Evolutionary conservation across 2,329 filamentous ascomycete species (phyloP).

Genomic region (Beauveria caledonica): DNA sequence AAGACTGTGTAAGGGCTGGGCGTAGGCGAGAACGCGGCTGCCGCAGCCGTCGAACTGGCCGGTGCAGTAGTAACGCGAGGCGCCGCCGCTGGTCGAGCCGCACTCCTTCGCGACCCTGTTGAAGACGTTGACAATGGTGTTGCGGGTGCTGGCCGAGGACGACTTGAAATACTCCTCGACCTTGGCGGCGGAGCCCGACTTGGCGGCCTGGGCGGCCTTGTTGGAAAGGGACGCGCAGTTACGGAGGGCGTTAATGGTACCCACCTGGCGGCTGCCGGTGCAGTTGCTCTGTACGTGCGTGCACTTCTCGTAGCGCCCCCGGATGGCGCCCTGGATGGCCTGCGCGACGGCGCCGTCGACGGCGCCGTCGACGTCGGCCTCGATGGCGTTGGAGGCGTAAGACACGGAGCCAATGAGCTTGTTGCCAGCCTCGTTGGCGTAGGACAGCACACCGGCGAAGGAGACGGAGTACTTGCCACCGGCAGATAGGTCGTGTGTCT

Average conservation of each 20-base stretch:
- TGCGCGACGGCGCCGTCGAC: slow-evolving; percentile 44
- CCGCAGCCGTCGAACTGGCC: slow-evolving; percentile 36
- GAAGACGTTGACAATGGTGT: slow-evolving; percentile 38
- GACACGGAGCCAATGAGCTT: slow-evolving; percentile 45
- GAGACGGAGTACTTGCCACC: slow-evolving; percentile 50
- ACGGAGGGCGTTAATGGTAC: background rate
- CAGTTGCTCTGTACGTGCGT: slow-evolving; percentile 39
- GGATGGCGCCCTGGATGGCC: slow-evolving; percentile 34
- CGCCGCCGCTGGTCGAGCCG: slow-evolving; percentile 33
- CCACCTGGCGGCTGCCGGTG: background rate
- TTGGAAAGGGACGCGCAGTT: slow-evolving; percentile 48
- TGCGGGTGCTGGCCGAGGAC: slow-evolving; percentile 32
- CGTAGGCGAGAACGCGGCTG: slow-evolving; percentile 31
- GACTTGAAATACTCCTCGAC: slow-evolving; percentile 58
- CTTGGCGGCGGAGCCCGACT: slow-evolving; percentile 39
- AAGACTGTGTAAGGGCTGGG: slow-evolving; percentile 9
- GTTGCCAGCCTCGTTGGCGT: slow-evolving; percentile 42
- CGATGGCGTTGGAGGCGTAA: slow-evolving; percentile 49
- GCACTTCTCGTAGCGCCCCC: slow-evolving; percentile 31
- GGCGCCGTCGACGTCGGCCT: slow-evolving; percentile 39
- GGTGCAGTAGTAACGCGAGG: slow-evolving; percentile 45
- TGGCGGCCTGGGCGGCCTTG: slow-evolving; percentile 41
- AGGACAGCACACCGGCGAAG: slow-evolving; percentile 47
- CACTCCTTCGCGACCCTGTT: slow-evolving; percentile 42
- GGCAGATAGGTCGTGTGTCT: slow-evolving; percentile 42